Evolutionary conservation across 208 protist species (phyloP).

Genomic region (Acanthamoeba culbertsoni): DNA sequence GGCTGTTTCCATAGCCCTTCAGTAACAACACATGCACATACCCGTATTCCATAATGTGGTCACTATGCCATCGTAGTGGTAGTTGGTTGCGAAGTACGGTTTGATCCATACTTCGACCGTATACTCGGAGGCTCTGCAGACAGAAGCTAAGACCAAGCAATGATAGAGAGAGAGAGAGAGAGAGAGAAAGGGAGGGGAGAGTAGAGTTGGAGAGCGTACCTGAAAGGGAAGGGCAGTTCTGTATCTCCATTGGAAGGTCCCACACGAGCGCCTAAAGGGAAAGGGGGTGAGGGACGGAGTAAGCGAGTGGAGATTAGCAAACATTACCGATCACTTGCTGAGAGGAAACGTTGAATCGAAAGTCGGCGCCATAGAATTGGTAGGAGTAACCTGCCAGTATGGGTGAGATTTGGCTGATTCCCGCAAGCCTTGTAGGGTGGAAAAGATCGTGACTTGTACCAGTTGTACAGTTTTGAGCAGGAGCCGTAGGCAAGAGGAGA

Average conservation of each 20-base stretch:
- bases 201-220: background rate
- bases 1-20: too few species aligned
- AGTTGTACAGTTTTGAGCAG: background rate
- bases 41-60: background rate
- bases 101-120: conserved; percentile 52
- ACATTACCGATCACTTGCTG: conserved; percentile 36
- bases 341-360: conserved; percentile 7
- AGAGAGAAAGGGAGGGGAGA: background rate
- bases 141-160: background rate
- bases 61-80: background rate
- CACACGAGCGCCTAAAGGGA: background rate
- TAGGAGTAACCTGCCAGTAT: background rate
- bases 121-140: background rate
- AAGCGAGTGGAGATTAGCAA: too few species aligned
- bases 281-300: background rate
- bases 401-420: background rate
- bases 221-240: background rate
- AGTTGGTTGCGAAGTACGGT: conserved; percentile 34
- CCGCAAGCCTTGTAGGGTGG: background rate
- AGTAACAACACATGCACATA: too few species aligned
- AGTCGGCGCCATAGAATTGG: conserved; percentile 15
- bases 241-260: background rate
- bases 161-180: background rate
- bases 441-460: background rate
- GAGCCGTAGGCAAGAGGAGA: background rate